A percentile compares a stretch with the other conserved stretches of the same genome.
Evolutionary conservation across 2,329 filamentous ascomycete species (phyloP).

Genomic region (Macroventuria anomochaeta): DNA sequence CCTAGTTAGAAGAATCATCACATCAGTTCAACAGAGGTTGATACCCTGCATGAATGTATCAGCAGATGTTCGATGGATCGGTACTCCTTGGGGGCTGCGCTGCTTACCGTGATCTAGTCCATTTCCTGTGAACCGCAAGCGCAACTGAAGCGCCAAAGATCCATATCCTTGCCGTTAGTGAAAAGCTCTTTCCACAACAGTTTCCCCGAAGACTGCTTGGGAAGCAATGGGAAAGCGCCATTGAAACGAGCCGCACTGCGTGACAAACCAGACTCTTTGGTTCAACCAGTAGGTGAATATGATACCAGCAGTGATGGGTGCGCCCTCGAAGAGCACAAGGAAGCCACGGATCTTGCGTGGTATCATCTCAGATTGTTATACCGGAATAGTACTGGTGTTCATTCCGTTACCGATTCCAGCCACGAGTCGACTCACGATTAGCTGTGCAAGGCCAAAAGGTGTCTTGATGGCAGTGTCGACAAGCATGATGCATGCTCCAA

Average conservation of each 20-base stretch:
- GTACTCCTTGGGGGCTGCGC: no score
- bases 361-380: conserved; percentile 58
- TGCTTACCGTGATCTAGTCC: no score
- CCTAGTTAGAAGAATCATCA: no score
- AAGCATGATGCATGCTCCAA: conserved; percentile 66
- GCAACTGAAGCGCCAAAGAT: no score
- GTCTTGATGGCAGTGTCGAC: conserved; percentile 66
- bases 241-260: conserved; percentile 34
- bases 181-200: not conserved
- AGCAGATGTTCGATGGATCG: no score
- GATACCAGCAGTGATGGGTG: conserved; percentile 53
- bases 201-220: conserved; percentile 49
- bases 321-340: conserved; percentile 55
- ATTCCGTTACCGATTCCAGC: conserved; percentile 56
- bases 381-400: conserved; percentile 47
- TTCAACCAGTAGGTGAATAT: conserved; percentile 52
- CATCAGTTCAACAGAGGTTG: no score
- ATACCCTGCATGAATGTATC: no score
- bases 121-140: no score
- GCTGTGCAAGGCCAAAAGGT: conserved; percentile 51
- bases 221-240: conserved; percentile 61
- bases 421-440: conserved; percentile 58
- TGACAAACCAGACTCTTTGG: conserved; percentile 56
- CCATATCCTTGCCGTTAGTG: no score
- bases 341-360: no score